Evolutionary conservation across 202 grass and related monocot genomes (phyloP).

Genomic region (Panicum hallii): DNA sequence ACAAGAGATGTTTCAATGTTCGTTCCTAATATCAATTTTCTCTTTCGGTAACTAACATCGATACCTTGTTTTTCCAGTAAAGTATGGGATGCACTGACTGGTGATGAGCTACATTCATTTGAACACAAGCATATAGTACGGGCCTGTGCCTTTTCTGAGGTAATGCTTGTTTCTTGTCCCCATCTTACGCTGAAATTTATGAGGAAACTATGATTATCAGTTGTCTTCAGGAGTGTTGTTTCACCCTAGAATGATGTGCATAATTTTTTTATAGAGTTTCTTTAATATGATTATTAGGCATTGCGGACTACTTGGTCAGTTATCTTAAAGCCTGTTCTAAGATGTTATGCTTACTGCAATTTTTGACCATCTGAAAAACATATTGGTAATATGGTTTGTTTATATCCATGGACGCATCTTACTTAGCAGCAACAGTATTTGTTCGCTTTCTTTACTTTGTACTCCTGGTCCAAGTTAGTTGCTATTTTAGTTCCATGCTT

Average conservation of each 20-base stretch:
- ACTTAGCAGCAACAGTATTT: slow-evolving; percentile 16
- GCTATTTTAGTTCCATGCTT: neutral
- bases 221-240: neutral
- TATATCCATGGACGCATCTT: neutral
- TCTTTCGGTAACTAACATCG: neutral
- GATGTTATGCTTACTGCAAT: slow-evolving; percentile 14
- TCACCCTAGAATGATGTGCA: neutral
- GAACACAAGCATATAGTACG: slow-evolving; percentile 99
- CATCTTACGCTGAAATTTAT: neutral
- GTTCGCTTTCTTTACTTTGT: neutral
- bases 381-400: neutral
- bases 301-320: neutral
- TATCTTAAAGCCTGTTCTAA: neutral
- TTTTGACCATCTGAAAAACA: neutral
- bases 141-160: slow-evolving; percentile 95
- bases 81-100: slow-evolving; percentile 97
- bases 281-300: neutral
- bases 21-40: neutral
- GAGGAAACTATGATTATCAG: neutral
- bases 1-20: neutral
- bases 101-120: slow-evolving; percentile 94
- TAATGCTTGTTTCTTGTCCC: slow-evolving; percentile 35
- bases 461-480: neutral
- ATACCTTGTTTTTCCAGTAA: slow-evolving; percentile 58
- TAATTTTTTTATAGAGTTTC: neutral